These are phyloP conservation scores for Stenocarpella maydis DNA, from an alignment of 2,329 filamentous ascomycete species.

Conservation along the genomic window DNA sequence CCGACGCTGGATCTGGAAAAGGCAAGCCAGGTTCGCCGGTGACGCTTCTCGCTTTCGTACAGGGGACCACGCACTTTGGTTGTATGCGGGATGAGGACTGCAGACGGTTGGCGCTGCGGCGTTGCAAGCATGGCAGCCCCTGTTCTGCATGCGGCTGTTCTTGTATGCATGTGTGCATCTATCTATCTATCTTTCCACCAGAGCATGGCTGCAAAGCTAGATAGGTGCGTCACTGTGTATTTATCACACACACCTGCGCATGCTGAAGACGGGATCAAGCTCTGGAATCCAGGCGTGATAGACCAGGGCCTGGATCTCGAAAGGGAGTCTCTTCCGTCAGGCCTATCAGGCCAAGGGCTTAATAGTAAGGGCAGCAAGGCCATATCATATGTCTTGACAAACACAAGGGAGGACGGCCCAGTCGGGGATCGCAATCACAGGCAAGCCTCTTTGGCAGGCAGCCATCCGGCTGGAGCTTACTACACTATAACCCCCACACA, in stretches of 20 bases:
- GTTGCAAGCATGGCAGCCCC: slow-evolving; percentile 16
- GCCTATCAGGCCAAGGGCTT: background rate
- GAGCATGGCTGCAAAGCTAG: background rate
- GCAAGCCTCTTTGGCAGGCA: background rate
- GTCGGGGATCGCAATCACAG: slow-evolving; percentile 13
- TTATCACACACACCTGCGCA: background rate
- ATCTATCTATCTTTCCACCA: too few relatives aligned
- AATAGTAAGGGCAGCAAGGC: background rate
- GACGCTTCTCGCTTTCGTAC: slow-evolving; percentile 17
- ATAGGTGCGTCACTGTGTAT: background rate
- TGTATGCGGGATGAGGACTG: slow-evolving; percentile 19
- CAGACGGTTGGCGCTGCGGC: slow-evolving; percentile 17
- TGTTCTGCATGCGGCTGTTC: slow-evolving; percentile 16
- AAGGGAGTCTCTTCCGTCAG: background rate
- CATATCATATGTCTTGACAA: background rate
- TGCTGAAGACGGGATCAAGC: background rate
- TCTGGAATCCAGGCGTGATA: slow-evolving; percentile 7
- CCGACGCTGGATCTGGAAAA: slow-evolving; percentile 21
- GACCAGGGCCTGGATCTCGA: slow-evolving; percentile 3
- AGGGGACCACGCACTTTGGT: slow-evolving; percentile 9
- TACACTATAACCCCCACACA: too few relatives aligned
- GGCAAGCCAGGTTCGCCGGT: slow-evolving; percentile 12
- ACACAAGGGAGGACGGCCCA: slow-evolving; percentile 1
- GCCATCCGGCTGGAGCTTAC: too few relatives aligned
- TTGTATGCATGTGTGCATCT: slow-evolving; percentile 11